Evolutionary conservation across 345 rosid genomes (phyloP).

Genomic region (Aethionema arabicum): DNA sequence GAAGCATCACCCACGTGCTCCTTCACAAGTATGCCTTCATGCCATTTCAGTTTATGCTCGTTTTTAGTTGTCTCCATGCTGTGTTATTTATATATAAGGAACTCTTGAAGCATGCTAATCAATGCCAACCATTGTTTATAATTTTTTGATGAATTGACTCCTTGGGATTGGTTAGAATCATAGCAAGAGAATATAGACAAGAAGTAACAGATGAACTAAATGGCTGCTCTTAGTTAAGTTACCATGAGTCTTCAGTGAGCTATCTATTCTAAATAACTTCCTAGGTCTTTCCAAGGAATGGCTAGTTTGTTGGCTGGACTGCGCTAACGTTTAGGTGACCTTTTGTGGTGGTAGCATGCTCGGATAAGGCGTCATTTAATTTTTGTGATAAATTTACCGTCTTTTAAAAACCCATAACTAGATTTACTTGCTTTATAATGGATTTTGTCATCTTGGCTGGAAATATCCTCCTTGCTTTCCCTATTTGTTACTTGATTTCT

Average conservation of each 20-base stretch:
- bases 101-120: not conserved
- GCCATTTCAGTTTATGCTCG: conserved; percentile 10
- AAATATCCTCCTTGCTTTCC: conserved; percentile 9
- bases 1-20: conserved; percentile 49
- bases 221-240: conserved; percentile 12
- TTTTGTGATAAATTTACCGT: no score
- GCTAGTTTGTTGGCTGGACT: not conserved
- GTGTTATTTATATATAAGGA: not conserved
- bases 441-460: conserved; percentile 1
- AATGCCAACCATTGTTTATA: not conserved
- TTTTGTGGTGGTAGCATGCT: no score
- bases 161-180: not conserved
- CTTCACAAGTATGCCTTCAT: conserved; percentile 58
- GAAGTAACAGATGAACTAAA: not conserved
- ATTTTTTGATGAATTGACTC: not conserved
- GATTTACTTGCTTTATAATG: not conserved
- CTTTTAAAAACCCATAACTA: not conserved
- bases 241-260: not conserved
- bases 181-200: no score
- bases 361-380: no score
- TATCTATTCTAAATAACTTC: not conserved
- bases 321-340: not conserved
- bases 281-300: not conserved
- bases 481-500: not conserved
- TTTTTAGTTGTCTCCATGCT: conserved; percentile 1